Evolutionary conservation across 2,329 filamentous ascomycete genomes (phyloP).

Genomic region (Verticillium dahliae): DNA sequence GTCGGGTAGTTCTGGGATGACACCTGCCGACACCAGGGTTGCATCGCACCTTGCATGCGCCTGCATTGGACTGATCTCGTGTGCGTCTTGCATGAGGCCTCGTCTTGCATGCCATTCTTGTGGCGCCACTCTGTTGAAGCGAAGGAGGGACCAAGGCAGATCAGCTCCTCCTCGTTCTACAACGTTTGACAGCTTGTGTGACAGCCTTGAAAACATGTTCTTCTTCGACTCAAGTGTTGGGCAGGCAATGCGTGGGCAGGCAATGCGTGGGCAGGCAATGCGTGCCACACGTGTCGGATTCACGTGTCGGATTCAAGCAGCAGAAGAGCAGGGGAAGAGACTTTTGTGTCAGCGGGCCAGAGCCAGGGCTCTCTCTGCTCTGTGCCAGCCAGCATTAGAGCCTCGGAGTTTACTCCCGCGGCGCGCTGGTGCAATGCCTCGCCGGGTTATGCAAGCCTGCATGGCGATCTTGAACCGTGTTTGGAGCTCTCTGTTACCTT

Average conservation of each 20-base stretch:
- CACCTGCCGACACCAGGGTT: background rate
- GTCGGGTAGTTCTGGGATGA: background rate
- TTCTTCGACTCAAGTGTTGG: background rate
- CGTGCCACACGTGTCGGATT: too few relatives aligned
- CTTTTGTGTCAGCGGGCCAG: background rate
- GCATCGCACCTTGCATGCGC: background rate
- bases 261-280: too few relatives aligned
- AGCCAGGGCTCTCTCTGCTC: background rate
- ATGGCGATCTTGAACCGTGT: background rate
- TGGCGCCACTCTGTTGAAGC: background rate
- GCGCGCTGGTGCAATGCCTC: conserved; percentile 5
- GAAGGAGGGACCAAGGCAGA: background rate
- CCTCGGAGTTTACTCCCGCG: conserved; percentile 13
- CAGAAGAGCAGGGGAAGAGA: background rate
- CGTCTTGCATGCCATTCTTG: background rate
- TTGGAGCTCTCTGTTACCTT: background rate
- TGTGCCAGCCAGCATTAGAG: background rate
- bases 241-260: too few relatives aligned
- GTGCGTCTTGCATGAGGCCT: background rate
- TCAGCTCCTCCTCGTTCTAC: background rate
- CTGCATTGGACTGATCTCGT: background rate
- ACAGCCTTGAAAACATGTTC: background rate
- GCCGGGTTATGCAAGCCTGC: background rate
- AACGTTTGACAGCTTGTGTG: background rate
- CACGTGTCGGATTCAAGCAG: too few relatives aligned